phyloP scores from a whole-genome alignment of 1,284 basidiomycete genomes.

The Athelia sp. region DNA sequence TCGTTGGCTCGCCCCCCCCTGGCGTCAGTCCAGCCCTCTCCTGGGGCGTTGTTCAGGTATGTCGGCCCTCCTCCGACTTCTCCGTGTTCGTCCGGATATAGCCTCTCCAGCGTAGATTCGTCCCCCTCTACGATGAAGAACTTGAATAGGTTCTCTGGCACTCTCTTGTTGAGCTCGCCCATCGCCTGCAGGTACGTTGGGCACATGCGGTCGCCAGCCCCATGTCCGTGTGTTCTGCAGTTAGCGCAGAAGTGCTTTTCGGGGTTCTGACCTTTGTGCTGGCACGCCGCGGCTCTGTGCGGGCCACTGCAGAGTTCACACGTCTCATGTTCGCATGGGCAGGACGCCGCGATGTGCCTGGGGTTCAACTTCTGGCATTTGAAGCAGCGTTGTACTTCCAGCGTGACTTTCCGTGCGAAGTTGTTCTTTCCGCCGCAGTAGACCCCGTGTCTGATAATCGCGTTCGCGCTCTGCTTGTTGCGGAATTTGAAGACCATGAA shows the following conservation, averaged over 20 bases:
- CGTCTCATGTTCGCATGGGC: neutral
- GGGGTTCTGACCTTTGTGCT: neutral
- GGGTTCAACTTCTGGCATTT: neutral
- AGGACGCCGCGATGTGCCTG: neutral
- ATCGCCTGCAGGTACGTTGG: neutral
- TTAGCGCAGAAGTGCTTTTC: conserved; percentile 1
- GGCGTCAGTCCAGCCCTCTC: no score
- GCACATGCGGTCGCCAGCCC: neutral
- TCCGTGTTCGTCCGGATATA: neutral
- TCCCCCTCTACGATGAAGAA: neutral
- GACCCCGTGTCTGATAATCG: neutral
- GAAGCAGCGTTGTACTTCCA: neutral
- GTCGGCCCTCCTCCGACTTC: no score
- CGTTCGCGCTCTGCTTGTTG: neutral
- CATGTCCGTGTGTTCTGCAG: neutral
- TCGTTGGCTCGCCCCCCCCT: neutral
- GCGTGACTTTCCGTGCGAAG: neutral
- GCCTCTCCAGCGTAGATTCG: neutral
- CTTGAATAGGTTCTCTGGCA: conserved; percentile 6
- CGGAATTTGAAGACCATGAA: neutral
- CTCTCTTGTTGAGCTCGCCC: neutral
- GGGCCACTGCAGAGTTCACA: neutral
- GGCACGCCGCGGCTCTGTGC: neutral
- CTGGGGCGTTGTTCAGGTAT: no score
- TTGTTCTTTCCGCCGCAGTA: neutral